Percentiles rank a stretch among this genome's conserved stretches.
Conservation (phyloP, 108 stramenopile species). For the Fragilaria crotonensis region DNA sequence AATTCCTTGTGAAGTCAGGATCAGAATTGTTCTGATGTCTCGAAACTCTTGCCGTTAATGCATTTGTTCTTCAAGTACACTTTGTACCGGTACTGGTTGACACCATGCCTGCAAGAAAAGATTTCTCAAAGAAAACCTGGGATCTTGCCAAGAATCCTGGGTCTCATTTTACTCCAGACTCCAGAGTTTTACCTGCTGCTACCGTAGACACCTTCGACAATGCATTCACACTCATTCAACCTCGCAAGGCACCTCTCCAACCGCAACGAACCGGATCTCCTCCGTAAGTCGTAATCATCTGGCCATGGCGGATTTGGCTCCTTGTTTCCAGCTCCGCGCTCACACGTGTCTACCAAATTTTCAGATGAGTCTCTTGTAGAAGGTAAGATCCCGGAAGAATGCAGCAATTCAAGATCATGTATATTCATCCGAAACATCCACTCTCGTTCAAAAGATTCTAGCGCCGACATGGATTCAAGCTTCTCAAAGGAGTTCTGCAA, state of each 20-base stretch:
- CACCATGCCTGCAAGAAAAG: too few species aligned
- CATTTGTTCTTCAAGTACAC: too few species aligned
- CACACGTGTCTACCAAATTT: neutral
- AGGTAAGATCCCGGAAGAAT: neutral
- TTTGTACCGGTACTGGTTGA: too few species aligned
- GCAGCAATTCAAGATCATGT: neutral
- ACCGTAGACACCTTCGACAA: too few species aligned
- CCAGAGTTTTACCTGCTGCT: too few species aligned
- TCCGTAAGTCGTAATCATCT: constrained; percentile 20
- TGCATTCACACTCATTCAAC: constrained; percentile 16
- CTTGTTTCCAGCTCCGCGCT: neutral
- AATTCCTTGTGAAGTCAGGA: too few species aligned
- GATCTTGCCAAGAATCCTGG: too few species aligned
- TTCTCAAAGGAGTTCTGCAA: constrained; percentile 1
- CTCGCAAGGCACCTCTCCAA: constrained; percentile 19
- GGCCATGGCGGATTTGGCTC: neutral
- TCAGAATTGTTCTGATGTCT: too few species aligned
- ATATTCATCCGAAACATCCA: neutral
- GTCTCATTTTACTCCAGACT: too few species aligned
- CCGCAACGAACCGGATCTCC: constrained; percentile 22
- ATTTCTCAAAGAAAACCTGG: too few species aligned
- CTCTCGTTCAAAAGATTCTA: neutral
- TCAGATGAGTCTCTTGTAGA: constrained; percentile 12
- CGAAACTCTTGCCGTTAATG: too few species aligned
- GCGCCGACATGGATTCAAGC: neutral